These are phyloP conservation scores for Peniophora sp. DNA, from an alignment of 1,284 basidiomycete genomes.

Conservation along the genomic window DNA sequence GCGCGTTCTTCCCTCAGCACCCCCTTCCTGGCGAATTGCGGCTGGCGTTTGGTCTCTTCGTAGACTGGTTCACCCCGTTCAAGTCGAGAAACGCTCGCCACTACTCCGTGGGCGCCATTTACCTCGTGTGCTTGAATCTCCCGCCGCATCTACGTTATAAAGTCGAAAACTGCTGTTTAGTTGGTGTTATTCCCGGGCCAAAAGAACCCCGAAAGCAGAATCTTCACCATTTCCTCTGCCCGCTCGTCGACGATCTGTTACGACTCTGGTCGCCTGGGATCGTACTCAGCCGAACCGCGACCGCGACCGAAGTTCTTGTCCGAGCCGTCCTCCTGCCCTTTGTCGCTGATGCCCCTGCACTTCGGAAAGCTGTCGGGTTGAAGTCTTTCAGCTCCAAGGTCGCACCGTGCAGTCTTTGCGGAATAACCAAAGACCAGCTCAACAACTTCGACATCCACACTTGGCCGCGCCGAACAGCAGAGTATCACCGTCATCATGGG, in stretches of 20 bases:
- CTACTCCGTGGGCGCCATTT: slow-evolving; percentile 23
- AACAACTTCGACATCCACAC: slow-evolving; percentile 9
- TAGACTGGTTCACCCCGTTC: slow-evolving; percentile 33
- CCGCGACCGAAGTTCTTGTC: slow-evolving; percentile 13
- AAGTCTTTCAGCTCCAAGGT: not conserved
- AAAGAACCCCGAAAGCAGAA: slow-evolving; percentile 6
- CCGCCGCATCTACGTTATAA: slow-evolving; percentile 18
- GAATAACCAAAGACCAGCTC: slow-evolving; percentile 10
- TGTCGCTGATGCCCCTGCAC: slow-evolving; percentile 20
- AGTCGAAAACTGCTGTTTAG: slow-evolving; percentile 18
- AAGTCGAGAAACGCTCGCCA: slow-evolving; percentile 15
- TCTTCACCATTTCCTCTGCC: slow-evolving; percentile 5
- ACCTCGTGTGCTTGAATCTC: slow-evolving; percentile 22
- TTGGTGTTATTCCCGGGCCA: slow-evolving; percentile 19
- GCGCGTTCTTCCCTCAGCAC: not conserved
- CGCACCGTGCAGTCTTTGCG: slow-evolving; percentile 13
- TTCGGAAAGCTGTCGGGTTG: slow-evolving; percentile 17
- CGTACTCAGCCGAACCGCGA: slow-evolving; percentile 14
- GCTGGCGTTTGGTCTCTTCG: slow-evolving; percentile 20
- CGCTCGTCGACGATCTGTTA: slow-evolving; percentile 14
- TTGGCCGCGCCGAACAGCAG: not conserved
- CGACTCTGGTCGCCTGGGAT: slow-evolving; percentile 22
- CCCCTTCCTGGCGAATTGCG: not conserved
- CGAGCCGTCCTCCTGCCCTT: slow-evolving; percentile 16
- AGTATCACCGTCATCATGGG: slow-evolving; percentile 9